Base-by-base conservation (phyloP, 306 rosid genomes). In the Cicer chorassanicum region DNA sequence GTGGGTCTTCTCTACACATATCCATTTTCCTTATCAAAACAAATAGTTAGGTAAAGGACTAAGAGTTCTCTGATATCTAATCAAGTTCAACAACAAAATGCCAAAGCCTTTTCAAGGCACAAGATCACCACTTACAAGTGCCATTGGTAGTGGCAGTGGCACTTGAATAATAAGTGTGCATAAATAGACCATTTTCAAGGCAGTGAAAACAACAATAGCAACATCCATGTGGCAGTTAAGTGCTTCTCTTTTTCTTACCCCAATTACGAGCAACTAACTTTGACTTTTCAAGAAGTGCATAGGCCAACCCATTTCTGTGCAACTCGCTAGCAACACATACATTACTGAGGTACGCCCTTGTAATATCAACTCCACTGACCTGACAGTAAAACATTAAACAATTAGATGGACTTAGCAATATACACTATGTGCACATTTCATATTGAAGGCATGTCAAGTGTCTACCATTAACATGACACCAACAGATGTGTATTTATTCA, bases 331-430 rank as follows among this genome's bases (percentile, higher is more conserved):
- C 97, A 82, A 94, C 97, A 70, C 98, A 94, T 13, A 94, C 97
- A 73, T 94, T 94, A 78, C 96, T 91, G 73, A 94, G 90, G 79
- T 94, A 94, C 60, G 97, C 98, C 77, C 98, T 87, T n/a, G 89
- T 84, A 53, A 88, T 78, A 79, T 94, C 92, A 50, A 83, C 85
- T 63, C 87, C 97, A 62, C 39, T 85, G 36, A 76, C 88, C 98
- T 91, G 86, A 78, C 44, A 82, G 74, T 70, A 56, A 67, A 81
- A 70, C 42, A 75, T 15, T 15, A 71, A 76, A 70, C 56, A 75
- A 13, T 63, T 24, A 29, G 66, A 68, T 19, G 68, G 48, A 45
- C 9, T 68, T 38, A 41, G 29, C 74, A 54, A 29, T 3, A 3
- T 29, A 29, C 5, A 29, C 5, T 29, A 29, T 29, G 36, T 4